phyloP scores from a whole-genome alignment of 164 flowering plant species.

The Macadamia integrifolia region DNA sequence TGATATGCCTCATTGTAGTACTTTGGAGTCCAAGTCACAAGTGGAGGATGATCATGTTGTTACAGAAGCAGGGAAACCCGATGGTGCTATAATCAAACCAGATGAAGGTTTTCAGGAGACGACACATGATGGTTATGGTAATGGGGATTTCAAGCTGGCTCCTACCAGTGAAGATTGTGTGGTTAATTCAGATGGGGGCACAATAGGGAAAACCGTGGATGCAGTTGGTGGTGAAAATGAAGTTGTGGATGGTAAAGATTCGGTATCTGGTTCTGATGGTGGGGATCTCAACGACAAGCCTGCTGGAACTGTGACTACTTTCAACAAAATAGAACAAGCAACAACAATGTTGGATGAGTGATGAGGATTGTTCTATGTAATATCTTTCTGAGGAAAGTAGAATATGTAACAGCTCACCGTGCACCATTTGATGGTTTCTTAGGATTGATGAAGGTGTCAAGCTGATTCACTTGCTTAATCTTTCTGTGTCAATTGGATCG shows the following conservation, averaged over 20 bases:
- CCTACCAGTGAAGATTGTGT: background rate
- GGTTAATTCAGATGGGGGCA: background rate
- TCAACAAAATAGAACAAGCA: background rate
- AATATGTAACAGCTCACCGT: no score
- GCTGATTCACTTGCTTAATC: background rate
- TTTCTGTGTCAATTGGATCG: background rate
- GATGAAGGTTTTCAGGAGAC: background rate
- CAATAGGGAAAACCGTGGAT: background rate
- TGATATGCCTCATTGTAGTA: background rate
- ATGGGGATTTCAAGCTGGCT: background rate
- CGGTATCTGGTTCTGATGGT: background rate
- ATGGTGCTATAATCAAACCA: background rate
- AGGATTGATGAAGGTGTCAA: background rate
- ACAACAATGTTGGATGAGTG: background rate
- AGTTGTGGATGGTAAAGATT: background rate
- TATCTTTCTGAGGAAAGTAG: no score
- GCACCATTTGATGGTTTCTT: background rate
- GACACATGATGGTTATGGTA: background rate
- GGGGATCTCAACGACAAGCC: conserved; percentile 2
- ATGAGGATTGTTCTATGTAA: background rate
- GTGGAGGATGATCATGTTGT: background rate
- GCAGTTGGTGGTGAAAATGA: background rate
- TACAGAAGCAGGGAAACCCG: background rate
- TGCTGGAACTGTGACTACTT: background rate
- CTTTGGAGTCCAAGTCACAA: background rate